Base-by-base conservation (phyloP, 805 yeast genomes). In the Yarrowia deformans region DNA sequence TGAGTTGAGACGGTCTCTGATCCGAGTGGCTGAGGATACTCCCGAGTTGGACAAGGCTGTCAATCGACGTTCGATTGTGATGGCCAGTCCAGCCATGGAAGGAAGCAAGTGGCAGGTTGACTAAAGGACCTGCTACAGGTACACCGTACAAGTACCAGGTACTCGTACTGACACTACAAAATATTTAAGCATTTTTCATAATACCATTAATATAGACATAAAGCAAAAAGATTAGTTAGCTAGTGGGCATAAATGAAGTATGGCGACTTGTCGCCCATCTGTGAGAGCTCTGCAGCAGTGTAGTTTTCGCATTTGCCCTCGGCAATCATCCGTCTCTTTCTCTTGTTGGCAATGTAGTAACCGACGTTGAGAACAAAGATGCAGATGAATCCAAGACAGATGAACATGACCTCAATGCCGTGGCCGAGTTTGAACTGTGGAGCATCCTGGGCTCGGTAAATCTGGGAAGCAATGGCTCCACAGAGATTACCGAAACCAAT, bases 401-500 rank as follows among this genome's bases (percentile, higher is more conserved):
- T 76, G 69, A 83, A 83, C 1, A 84, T 85, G 68, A 87, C 74
- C 70, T 82, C 77, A 40, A 85, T 80, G 43, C 81, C 76, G 70
- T 84, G 79, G 43, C 89, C 90, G 45, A 84, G 84, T 40, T 73
- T 79, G 74, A 82, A 87, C 23, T 79, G 77, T 37, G 90, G 90
- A 14, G 88, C 80, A 71, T 87, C 88, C 40, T 76, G 73, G 40
- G 83, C 74, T 69, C 87, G 80, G 77, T 85, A 87, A 35, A 86
- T 78, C 71, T 81, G 86, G 2, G 88, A 74, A 32, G 88, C 78
- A 69, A 86, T 81, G 71, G 87, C 86, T 72, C 89, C 90, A 66
- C 89, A 89, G 72, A 86, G 84, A 76, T 87, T 87, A 70, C 90
- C 90, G 73, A 87, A 84, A 1, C 90, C 89, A 73, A 87, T 83